These are phyloP conservation scores for Phytomonas sp. DNA, from an alignment of 208 protist genomes.

Conservation along the genomic window DNA sequence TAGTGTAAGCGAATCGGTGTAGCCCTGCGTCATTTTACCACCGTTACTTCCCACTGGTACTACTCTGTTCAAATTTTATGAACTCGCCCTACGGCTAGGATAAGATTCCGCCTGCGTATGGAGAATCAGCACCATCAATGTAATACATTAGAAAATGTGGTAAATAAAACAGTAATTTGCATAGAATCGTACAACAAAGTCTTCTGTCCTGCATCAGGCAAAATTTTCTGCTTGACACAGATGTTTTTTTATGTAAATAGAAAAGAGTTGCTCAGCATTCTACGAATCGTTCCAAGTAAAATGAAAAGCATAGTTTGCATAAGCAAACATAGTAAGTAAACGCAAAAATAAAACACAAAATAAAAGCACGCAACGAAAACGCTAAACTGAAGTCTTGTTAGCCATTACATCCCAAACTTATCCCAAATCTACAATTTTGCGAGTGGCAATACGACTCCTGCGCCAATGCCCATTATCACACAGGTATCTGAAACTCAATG, in stretches of 20 bases:
- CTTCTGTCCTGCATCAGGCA: neutral
- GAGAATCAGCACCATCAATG: neutral
- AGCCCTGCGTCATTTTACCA: constrained; percentile 18
- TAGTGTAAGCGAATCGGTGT: constrained; percentile 51
- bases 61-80: neutral
- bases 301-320: neutral
- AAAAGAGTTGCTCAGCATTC: neutral
- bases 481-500: neutral
- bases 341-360: neutral
- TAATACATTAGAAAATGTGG: neutral
- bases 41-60: neutral
- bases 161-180: neutral
- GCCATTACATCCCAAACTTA: neutral
- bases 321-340: neutral
- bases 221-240: neutral
- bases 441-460: neutral
- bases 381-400: neutral
- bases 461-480: neutral
- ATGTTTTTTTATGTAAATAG: neutral
- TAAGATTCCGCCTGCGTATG: neutral
- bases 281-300: neutral
- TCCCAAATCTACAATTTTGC: neutral
- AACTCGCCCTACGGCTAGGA: neutral
- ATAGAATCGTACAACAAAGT: neutral
- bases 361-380: neutral